Conservation (phyloP, 2,329 filamentous ascomycete species). For the Pseudocercospora fuligena region DNA sequence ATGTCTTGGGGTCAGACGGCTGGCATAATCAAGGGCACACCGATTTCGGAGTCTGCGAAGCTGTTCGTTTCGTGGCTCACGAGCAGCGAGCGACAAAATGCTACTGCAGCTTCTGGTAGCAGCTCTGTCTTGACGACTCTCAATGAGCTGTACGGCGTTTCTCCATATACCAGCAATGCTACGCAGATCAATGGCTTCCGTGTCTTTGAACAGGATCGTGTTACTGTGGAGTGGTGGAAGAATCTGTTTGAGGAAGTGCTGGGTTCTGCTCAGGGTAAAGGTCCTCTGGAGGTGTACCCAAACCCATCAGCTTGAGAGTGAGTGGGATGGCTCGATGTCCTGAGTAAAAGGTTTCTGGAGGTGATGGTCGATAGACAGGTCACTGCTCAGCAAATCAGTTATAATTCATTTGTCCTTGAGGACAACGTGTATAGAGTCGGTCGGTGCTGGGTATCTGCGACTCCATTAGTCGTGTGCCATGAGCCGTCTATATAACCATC, state of each 20-base stretch:
- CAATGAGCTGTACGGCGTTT: conserved; percentile 21
- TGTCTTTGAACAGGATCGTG: conserved; percentile 23
- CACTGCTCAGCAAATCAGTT: no score
- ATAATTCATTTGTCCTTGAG: no score
- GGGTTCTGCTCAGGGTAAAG: conserved; percentile 26
- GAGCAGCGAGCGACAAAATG: conserved; percentile 17
- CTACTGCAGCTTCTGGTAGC: conserved; percentile 5
- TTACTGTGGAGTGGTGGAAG: conserved; percentile 31
- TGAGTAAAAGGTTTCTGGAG: no score
- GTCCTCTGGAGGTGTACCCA: conserved; percentile 24
- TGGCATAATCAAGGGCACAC: conserved; percentile 53
- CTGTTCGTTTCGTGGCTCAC: conserved; percentile 49
- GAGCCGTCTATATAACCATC: no score
- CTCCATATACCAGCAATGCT: conserved; percentile 17
- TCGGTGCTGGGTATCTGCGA: no score
- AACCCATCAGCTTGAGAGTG: conserved; percentile 9
- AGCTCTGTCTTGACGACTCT: conserved; percentile 9
- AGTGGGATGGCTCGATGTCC: no score
- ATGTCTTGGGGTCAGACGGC: conserved; percentile 54
- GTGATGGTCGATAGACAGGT: no score
- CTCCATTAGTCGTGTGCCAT: no score
- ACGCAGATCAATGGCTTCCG: conserved; percentile 23
- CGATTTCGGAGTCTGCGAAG: conserved; percentile 54
- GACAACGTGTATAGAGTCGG: no score
- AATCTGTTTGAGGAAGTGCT: conserved; percentile 31